Conservation (phyloP, 1,139 yeast genomes). For the Maudiozyma humilis region DNA sequence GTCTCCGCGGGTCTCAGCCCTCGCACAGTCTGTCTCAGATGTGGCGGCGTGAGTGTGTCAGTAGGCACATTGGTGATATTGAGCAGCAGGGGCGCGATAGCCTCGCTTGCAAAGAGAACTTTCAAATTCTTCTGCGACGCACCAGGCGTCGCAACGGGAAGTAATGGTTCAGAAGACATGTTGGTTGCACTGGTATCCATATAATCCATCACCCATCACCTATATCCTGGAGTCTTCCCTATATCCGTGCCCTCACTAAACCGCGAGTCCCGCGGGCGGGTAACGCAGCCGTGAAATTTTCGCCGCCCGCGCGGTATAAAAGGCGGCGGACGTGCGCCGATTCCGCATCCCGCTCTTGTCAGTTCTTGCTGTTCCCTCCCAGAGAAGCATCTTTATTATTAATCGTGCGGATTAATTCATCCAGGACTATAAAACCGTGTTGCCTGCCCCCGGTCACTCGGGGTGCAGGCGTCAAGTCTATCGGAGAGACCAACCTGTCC, state of each 20-base stretch:
- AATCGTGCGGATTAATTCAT: slow-evolving; percentile 51
- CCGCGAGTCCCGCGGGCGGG: no score
- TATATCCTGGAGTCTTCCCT: no score
- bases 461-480: slow-evolving; percentile 52
- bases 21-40: slow-evolving; percentile 41
- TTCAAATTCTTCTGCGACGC: slow-evolving; percentile 31
- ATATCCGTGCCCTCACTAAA: no score
- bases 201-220: not conserved
- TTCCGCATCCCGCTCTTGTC: no score
- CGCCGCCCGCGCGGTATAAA: no score
- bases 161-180: slow-evolving; percentile 10
- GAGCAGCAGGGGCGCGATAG: slow-evolving; percentile 38
- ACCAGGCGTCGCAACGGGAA: slow-evolving; percentile 1
- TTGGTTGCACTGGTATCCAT: not conserved
- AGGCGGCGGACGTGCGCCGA: no score
- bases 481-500: slow-evolving; percentile 51
- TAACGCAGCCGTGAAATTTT: no score
- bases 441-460: slow-evolving; percentile 40
- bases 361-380: no score
- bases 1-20: slow-evolving; percentile 32
- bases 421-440: slow-evolving; percentile 62
- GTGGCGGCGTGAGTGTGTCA: slow-evolving; percentile 34
- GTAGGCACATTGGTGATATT: slow-evolving; percentile 33
- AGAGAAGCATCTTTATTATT: slow-evolving; percentile 24
- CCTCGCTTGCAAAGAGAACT: slow-evolving; percentile 44